Evolutionary conservation across 2,329 filamentous ascomycete species (phyloP), one percentile per base, ranked within the genome.

Genomic region (Gremmenia infestans): DNA sequence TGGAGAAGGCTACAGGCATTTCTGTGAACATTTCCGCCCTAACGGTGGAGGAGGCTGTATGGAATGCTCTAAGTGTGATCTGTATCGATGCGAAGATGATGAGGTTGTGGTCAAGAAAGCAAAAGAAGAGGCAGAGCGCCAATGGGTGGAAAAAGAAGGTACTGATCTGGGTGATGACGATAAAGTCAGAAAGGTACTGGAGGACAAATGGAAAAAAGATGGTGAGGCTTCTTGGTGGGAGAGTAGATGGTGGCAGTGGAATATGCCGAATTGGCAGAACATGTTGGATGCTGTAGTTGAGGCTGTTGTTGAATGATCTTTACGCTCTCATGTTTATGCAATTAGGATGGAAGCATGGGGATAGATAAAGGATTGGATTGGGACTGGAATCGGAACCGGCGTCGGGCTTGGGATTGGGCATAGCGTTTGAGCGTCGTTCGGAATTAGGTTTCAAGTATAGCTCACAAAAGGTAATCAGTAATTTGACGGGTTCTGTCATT

Each of bases 1-100:
- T 50, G 73, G 75, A 2, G 87, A 92, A 70, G 92, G 93, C 0
- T 97, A 99, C 72, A 80, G 85, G 40, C 94, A 99, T 72, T 99
- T 97, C 68, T 99, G 94, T 71, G 89, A 96, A 70, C 94, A 97
- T 73, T 97, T 97, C 71, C 82, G 94, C 8, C 87, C 89, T 9
- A 81, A 88, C 59, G 89, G 88, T 0, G 91, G 92, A 49, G 76
- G 78, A 19, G 81, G 82, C 14, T 99, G 94, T 70, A 78, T 72
- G 1, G 85, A 95, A 70, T 97, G 94, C 73, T 85, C 86, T 43
- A 85, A 83, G 65, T 93, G 89, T 72, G 91, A 91, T 67, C 78
- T 93, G 11, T 83, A 83, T 64, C 72, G 76, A 45, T 88, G 86
- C 74, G 88, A 92, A 72, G 81, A 85, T 53, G 89, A 92, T 69